Percentiles rank a stretch among this genome's conserved stretches.
phyloP scores from a whole-genome alignment of 106 monocot genomes.

The Narthecium ossifragum region DNA sequence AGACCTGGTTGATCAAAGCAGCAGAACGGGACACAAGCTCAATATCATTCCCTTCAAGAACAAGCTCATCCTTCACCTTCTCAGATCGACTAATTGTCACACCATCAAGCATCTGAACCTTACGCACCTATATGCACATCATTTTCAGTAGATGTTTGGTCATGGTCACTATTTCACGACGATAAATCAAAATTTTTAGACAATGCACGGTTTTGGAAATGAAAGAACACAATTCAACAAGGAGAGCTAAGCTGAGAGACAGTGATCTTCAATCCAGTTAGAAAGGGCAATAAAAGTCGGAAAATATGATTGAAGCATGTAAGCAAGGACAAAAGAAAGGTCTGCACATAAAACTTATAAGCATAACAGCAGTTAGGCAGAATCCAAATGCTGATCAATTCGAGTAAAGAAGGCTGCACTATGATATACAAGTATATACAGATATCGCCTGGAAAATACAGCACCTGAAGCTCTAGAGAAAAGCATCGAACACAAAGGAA shows the following conservation, averaged over 20 bases:
- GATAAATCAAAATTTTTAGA: not conserved
- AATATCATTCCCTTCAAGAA: conserved; percentile 71
- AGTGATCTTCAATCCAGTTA: not conserved
- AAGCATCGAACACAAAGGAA: no score
- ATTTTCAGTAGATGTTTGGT: no score
- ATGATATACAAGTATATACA: no score
- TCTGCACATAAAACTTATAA: no score
- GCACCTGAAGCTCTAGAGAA: no score
- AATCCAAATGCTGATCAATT: no score
- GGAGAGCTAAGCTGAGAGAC: not conserved
- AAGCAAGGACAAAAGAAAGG: no score
- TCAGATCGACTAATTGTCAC: conserved; percentile 55
- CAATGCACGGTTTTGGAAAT: not conserved
- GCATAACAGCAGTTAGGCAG: no score
- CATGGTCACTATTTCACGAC: not conserved
- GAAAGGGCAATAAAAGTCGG: not conserved
- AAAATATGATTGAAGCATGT: no score
- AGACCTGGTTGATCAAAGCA: conserved; percentile 67
- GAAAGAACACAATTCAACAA: not conserved
- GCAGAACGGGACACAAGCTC: conserved; percentile 68
- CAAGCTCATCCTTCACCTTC: conserved; percentile 74
- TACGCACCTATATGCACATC: conserved; percentile 37
- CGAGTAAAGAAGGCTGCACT: no score
- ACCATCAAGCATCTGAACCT: conserved; percentile 66
- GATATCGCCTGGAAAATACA: no score